phyloP scores from a whole-genome alignment of 345 rosid genomes.

The Gynandropsis gynandra region DNA sequence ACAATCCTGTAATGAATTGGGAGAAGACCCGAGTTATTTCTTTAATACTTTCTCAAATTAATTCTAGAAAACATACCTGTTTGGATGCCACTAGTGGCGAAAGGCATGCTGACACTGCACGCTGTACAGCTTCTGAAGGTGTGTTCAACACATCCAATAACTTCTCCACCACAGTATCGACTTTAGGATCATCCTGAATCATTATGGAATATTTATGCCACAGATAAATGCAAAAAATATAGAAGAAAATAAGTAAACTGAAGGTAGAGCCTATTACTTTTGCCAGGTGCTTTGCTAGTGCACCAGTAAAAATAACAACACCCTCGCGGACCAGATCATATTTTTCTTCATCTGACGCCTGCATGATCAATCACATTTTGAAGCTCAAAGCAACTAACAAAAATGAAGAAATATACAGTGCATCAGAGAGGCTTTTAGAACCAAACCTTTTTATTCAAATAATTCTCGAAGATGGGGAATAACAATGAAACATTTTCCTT shows the following conservation, averaged over 20 bases:
- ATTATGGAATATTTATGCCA: slow-evolving; percentile 15
- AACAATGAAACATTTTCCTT: slow-evolving; percentile 78
- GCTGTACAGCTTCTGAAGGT: slow-evolving; percentile 99
- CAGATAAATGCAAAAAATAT: slow-evolving; percentile 9
- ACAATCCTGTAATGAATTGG: slow-evolving; percentile 7
- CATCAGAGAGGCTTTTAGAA: slow-evolving; percentile 11
- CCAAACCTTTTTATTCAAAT: slow-evolving; percentile 79
- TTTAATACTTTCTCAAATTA: background rate
- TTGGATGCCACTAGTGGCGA: slow-evolving; percentile 85
- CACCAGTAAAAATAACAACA: slow-evolving; percentile 94
- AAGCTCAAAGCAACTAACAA: slow-evolving; percentile 2
- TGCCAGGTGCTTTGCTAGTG: slow-evolving; percentile 82
- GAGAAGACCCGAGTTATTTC: background rate
- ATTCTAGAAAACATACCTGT: slow-evolving; percentile 42
- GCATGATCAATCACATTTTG: slow-evolving; percentile 24
- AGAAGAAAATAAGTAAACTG: background rate
- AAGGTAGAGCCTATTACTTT: slow-evolving; percentile 42
- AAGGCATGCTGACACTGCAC: slow-evolving; percentile 83
- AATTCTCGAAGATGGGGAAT: slow-evolving; percentile 95
- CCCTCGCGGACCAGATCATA: slow-evolving; percentile 98
- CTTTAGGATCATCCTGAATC: slow-evolving; percentile 94
- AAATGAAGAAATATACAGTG: slow-evolving; percentile 8
- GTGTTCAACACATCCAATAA: slow-evolving; percentile 92
- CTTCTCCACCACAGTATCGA: slow-evolving; percentile 83
- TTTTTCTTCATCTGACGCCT: slow-evolving; percentile 89